phyloP scores from a whole-genome alignment of 192 early-diverging fungal genomes.

The Backusella luteola region DNA sequence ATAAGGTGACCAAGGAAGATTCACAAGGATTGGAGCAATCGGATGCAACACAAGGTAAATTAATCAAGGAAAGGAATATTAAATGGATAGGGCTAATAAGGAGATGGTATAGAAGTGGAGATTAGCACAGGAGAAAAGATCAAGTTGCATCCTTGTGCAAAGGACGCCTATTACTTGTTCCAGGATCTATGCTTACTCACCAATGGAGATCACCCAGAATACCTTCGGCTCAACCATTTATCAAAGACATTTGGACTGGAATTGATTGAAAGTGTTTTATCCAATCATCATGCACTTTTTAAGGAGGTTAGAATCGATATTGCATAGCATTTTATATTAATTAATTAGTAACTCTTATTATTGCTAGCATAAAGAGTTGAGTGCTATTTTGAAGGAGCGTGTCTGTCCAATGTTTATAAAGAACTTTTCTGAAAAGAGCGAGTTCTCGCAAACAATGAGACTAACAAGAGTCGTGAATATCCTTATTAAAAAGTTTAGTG shows the following conservation, averaged over 20 bases:
- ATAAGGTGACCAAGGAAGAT: constrained; percentile 75
- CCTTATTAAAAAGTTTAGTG: constrained; percentile 74
- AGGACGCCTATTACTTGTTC: constrained; percentile 88
- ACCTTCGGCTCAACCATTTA: constrained; percentile 47
- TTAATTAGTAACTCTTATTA: background rate
- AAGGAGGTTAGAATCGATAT: constrained; percentile 47
- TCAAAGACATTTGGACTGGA: constrained; percentile 85
- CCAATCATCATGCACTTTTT: constrained; percentile 77
- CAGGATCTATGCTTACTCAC: constrained; percentile 87
- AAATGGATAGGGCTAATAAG: background rate
- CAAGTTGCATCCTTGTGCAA: constrained; percentile 56
- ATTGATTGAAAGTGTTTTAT: constrained; percentile 87
- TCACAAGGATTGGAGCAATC: constrained; percentile 19
- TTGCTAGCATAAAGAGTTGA: constrained; percentile 68
- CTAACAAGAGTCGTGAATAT: constrained; percentile 78
- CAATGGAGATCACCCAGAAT: constrained; percentile 63
- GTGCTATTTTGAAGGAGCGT: constrained; percentile 69
- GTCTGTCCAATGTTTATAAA: constrained; percentile 90
- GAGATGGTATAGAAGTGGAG: background rate
- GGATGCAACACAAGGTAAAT: constrained; percentile 19
- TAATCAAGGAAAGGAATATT: background rate
- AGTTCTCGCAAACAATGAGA: constrained; percentile 83
- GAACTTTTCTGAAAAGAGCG: constrained; percentile 86
- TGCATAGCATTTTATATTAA: background rate
- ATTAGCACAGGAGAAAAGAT: constrained; percentile 23